Evolutionary conservation across 768 basidiomycete species (phyloP).

Genomic region (Grammothele lineata): DNA sequence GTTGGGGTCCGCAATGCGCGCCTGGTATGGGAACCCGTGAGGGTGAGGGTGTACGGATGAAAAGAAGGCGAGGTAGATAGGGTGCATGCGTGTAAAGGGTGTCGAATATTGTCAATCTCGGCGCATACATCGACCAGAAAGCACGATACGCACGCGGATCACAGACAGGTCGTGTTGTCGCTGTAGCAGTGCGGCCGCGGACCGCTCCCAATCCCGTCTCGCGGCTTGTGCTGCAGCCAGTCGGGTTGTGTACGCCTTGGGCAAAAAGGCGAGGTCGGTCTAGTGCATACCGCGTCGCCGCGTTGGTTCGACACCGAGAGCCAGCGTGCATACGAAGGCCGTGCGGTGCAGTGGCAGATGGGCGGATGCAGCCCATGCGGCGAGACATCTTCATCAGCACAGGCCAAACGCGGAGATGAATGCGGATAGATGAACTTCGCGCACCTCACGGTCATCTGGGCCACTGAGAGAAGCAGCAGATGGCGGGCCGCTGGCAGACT

Average conservation of each 20-base stretch:
- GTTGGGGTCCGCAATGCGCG: constrained; percentile 11
- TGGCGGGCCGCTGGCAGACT: too few species aligned
- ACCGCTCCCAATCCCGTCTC: constrained; percentile 34
- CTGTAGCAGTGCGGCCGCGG: constrained; percentile 31
- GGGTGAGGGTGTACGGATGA: too few species aligned
- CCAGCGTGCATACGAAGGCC: too few species aligned
- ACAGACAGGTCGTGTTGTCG: constrained; percentile 30
- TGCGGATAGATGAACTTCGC: neutral
- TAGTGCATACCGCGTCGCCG: constrained; percentile 5
- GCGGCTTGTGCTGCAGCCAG: constrained; percentile 29
- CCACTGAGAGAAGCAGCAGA: constrained; percentile 1
- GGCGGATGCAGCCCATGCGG: too few species aligned
- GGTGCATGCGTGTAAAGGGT: too few species aligned
- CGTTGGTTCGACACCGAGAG: too few species aligned
- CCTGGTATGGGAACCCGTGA: neutral
- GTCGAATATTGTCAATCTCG: too few species aligned
- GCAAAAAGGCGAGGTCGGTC: constrained; percentile 28
- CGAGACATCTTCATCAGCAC: too few species aligned
- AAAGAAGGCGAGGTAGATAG: too few species aligned
- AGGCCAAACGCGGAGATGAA: constrained; percentile 11
- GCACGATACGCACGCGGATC: constrained; percentile 22
- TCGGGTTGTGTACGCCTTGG: constrained; percentile 30
- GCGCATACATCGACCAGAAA: too few species aligned
- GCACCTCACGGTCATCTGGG: constrained; percentile 6
- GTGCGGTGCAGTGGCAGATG: too few species aligned